Conservation (phyloP, 2,329 filamentous ascomycete genomes). For the Aciculosporium take region DNA sequence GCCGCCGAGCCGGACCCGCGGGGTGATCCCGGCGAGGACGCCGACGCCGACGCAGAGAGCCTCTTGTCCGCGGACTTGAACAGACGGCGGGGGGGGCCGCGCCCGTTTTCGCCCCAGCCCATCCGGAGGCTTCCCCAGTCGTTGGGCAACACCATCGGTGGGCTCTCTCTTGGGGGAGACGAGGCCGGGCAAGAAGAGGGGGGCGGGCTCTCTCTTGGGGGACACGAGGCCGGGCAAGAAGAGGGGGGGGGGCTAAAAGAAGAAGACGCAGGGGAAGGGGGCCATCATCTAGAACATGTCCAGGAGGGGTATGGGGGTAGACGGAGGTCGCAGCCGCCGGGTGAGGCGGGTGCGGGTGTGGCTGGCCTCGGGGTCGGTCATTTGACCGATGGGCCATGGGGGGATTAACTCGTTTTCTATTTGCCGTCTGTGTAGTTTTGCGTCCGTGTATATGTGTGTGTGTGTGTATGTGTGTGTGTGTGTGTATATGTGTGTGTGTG, state of each 20-base stretch:
- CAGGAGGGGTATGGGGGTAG: background rate
- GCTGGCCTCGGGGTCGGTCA: no score
- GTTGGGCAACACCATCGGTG: constrained; percentile 16
- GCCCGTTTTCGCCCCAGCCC: constrained; percentile 47
- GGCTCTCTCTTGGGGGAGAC: constrained; percentile 2
- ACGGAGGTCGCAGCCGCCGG: background rate
- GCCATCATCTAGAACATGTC: background rate
- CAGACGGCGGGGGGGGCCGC: constrained; percentile 35
- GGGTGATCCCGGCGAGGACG: constrained; percentile 12
- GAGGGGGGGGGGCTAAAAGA: background rate
- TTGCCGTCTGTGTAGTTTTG: no score
- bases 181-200: background rate
- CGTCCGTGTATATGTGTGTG: no score
- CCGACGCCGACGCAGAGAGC: constrained; percentile 29
- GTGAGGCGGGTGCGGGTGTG: no score
- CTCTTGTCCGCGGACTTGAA: constrained; percentile 41
- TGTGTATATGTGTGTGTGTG: no score
- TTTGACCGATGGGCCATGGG: background rate
- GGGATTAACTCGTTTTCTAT: background rate
- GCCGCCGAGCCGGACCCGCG: constrained; percentile 16
- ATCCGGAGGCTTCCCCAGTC: constrained; percentile 27
- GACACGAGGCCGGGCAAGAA: constrained; percentile 4
- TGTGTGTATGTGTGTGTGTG: no score
- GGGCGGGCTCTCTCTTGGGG: constrained; percentile 6
- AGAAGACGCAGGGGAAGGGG: background rate